Conservation (phyloP, 371 early-diverging fungal genomes). For the Batrachochytrium dendrobatidis region DNA sequence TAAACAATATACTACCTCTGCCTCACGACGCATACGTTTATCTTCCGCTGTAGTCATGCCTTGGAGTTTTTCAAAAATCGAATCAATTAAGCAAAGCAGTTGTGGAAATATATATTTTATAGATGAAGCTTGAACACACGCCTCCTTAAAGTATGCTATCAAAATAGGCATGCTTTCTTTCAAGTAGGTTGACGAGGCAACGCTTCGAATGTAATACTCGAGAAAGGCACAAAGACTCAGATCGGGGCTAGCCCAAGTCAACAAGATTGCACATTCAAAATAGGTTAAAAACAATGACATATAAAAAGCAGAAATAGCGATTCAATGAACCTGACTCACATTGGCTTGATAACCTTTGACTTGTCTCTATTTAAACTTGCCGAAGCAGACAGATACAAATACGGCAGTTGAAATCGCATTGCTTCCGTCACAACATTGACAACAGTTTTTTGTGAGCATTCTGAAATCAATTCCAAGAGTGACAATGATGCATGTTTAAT, state of each 20-base stretch:
- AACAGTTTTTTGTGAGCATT: constrained; percentile 8
- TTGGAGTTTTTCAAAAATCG: constrained; percentile 46
- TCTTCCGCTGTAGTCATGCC: constrained; percentile 51
- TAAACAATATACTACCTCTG: constrained; percentile 38
- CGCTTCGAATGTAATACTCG: constrained; percentile 14
- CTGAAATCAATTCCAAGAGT: constrained; percentile 21
- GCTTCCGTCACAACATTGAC: constrained; percentile 13
- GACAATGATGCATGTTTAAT: constrained; percentile 34
- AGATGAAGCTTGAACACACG: constrained; percentile 51
- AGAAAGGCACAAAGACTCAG: constrained; percentile 20
- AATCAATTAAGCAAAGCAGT: constrained; percentile 52
- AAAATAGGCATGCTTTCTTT: constrained; percentile 22
- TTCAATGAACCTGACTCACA: no score
- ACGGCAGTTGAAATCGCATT: constrained; percentile 8
- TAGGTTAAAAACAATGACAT: no score
- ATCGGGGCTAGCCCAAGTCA: constrained; percentile 16
- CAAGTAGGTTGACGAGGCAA: constrained; percentile 9
- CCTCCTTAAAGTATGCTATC: constrained; percentile 57
- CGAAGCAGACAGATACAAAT: neutral
- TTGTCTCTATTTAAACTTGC: no score
- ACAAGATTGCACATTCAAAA: no score
- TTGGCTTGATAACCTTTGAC: no score
- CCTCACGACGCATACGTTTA: constrained; percentile 55
- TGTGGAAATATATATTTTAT: constrained; percentile 58
- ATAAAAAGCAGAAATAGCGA: no score